These are phyloP conservation scores for Penicillium alfredii DNA, from an alignment of 495 filamentous ascomycete species.

Conservation along the genomic window DNA sequence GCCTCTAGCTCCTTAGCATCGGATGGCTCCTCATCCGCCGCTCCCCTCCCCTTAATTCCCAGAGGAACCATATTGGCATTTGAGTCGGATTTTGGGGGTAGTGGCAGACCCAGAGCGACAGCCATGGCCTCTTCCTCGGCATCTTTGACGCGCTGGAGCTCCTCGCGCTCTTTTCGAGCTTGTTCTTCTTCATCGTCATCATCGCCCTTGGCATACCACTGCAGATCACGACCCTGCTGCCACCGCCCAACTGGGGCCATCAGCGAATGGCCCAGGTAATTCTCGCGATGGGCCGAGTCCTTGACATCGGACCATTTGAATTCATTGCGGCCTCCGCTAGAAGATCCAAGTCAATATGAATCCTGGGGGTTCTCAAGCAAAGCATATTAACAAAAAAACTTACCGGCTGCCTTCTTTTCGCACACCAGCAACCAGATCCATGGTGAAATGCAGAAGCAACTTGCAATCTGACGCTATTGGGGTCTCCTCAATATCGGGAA, in stretches of 20 bases:
- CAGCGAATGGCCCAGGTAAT: slow-evolving; percentile 93
- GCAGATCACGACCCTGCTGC: slow-evolving; percentile 82
- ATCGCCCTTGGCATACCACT: slow-evolving; percentile 80
- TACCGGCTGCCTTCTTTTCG: slow-evolving; percentile 86
- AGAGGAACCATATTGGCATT: slow-evolving; percentile 43
- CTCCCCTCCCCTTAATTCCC: slow-evolving; percentile 27
- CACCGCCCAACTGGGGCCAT: slow-evolving; percentile 95
- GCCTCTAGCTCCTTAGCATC: slow-evolving; percentile 17
- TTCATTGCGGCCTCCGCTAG: slow-evolving; percentile 80
- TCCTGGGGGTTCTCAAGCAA: too few species aligned
- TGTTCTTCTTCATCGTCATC: slow-evolving; percentile 52
- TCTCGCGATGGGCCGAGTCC: slow-evolving; percentile 80
- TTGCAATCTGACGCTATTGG: too few species aligned
- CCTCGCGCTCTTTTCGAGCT: slow-evolving; percentile 59
- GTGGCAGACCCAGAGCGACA: slow-evolving; percentile 70
- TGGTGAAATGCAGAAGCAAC: too few species aligned
- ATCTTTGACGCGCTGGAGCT: slow-evolving; percentile 77
- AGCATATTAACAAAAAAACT: slow-evolving; percentile 4
- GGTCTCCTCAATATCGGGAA: background rate
- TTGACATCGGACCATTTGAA: slow-evolving; percentile 97
- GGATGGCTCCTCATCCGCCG: slow-evolving; percentile 15
- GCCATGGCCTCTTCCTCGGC: slow-evolving; percentile 88
- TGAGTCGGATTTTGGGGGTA: slow-evolving; percentile 38
- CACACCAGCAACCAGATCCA: slow-evolving; percentile 92
- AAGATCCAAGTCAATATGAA: slow-evolving; percentile 4